Conservation (phyloP, 2,329 filamentous ascomycete genomes). For the Celoporthe dispersa region DNA sequence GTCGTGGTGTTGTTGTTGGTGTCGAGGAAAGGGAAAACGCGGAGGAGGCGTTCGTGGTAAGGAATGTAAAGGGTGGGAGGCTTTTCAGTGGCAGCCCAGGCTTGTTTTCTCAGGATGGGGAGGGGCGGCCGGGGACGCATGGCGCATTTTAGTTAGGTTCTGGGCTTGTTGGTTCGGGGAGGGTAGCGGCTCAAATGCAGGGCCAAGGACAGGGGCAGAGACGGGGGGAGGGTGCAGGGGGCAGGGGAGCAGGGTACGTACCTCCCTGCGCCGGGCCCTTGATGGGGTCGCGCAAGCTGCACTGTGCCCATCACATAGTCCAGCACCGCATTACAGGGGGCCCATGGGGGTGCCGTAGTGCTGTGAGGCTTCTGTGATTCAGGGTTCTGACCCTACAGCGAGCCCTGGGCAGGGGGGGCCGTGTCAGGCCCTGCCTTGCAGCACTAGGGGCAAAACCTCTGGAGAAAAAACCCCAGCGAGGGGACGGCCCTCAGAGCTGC, state of each 20-base stretch:
- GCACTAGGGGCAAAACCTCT: background rate
- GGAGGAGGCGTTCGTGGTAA: conserved; percentile 12
- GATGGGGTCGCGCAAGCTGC: background rate
- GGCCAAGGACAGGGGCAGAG: background rate
- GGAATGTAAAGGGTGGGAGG: conserved; percentile 11
- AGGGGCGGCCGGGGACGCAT: background rate
- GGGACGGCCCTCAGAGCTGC: background rate
- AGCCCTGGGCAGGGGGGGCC: background rate
- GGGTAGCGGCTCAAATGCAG: conserved; percentile 8
- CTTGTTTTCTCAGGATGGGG: background rate
- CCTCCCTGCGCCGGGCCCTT: background rate
- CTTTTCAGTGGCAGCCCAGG: background rate
- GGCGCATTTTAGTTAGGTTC: conserved; percentile 3
- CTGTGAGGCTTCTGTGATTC: background rate
- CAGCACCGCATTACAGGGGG: background rate
- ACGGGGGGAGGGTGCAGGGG: background rate
- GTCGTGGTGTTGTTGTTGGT: background rate
- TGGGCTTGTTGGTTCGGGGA: background rate
- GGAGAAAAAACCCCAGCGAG: background rate
- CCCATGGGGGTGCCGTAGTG: no score
- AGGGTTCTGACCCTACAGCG: background rate
- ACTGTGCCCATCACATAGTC: background rate
- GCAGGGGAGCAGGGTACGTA: background rate
- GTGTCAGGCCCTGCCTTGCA: background rate
- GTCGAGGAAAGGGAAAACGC: conserved; percentile 6